These are phyloP conservation scores for Cladosporium phlei DNA, from an alignment of 2,329 filamentous ascomycete species.

Conservation along the genomic window DNA sequence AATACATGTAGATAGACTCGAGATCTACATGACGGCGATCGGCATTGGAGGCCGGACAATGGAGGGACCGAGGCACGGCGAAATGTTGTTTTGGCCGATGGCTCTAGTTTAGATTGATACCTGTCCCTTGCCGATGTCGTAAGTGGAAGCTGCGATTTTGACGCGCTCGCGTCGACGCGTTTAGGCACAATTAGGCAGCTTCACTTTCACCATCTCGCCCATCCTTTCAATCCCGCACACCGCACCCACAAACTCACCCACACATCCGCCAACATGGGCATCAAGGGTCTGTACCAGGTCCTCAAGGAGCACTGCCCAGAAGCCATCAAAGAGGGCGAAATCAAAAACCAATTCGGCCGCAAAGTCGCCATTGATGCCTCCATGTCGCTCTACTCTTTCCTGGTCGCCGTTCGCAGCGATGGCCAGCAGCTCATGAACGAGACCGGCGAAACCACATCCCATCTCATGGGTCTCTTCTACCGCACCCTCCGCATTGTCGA, in stretches of 20 bases:
- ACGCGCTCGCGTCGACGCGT: neutral
- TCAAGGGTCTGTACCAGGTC: conserved; percentile 44
- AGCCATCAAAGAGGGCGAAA: conserved; percentile 92
- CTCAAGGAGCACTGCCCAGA: conserved; percentile 71
- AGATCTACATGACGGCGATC: conserved; percentile 7
- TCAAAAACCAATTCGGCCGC: conserved; percentile 97
- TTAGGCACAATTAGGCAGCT: no score
- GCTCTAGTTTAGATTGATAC: no score
- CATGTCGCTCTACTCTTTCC: conserved; percentile 98
- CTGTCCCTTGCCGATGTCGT: no score
- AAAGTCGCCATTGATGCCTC: conserved; percentile 67
- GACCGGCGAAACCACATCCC: conserved; percentile 91
- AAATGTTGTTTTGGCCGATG: neutral
- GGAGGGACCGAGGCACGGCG: neutral
- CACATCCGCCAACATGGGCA: conserved; percentile 30
- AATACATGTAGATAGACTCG: neutral
- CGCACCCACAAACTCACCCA: conserved; percentile 14
- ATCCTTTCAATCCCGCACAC: conserved; percentile 5
- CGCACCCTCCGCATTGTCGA: conserved; percentile 96
- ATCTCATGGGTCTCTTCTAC: conserved; percentile 99
- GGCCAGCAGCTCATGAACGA: conserved; percentile 96
- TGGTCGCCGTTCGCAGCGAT: conserved; percentile 94
- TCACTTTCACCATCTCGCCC: conserved; percentile 2
- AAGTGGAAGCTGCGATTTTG: no score
- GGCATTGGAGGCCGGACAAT: conserved; percentile 1